Base-by-base conservation (phyloP, 2,329 filamentous ascomycete genomes). In the Alternaria hordeiaustralica region DNA sequence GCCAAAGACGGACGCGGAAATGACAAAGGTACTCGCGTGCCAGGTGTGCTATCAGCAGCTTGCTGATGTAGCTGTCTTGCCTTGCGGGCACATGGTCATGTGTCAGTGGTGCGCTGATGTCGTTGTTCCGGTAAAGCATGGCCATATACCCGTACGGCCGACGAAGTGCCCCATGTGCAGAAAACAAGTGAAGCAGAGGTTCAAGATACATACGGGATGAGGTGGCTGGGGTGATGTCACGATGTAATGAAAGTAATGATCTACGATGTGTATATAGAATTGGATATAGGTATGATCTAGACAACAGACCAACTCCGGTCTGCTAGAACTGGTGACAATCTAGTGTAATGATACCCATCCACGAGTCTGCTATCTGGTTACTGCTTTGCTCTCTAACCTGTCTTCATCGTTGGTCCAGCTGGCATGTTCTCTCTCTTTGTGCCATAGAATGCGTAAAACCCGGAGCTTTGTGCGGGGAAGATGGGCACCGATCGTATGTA, bases 71-170 rank as follows among this genome's bases (percentile, higher is more conserved):
- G 85, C 84, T 3, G 75, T 86, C 18, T 68, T 87, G 36, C 86
- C 86, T 1, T 88, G 86, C 63, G 86, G 86, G 0, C 85, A 87
- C 71, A 79, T 86, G 64, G 80, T 84, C 33, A 84, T 87, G 79
- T 87, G 86, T 69, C 76, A 81, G 43, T 87, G 85, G 85, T 87
- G 86, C 66, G 84, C 84, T 4, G 83, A 85, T 54, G 80, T 84
- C 54, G 81, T 84, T 47, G 79, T 84, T 33, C 85, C 85, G 3
- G 77, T 81, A 2, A 79, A 79, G 70, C 74, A 79, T 60, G 70
- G 76, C 26, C 81, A 83, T 69, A 71, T 81, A 30, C 82, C 83
- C 18, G 55, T 69, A n/a, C 72, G 78, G 15, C 67, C 65, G 13
- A 78, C 76, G 5, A 80, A 78, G 45, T 85, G 83, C 71, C 83